A percentile compares a stretch with the other conserved stretches of the same genome.
Conservation (phyloP, 2,329 filamentous ascomycete genomes). For the Ceratocystiopsis minuta region DNA sequence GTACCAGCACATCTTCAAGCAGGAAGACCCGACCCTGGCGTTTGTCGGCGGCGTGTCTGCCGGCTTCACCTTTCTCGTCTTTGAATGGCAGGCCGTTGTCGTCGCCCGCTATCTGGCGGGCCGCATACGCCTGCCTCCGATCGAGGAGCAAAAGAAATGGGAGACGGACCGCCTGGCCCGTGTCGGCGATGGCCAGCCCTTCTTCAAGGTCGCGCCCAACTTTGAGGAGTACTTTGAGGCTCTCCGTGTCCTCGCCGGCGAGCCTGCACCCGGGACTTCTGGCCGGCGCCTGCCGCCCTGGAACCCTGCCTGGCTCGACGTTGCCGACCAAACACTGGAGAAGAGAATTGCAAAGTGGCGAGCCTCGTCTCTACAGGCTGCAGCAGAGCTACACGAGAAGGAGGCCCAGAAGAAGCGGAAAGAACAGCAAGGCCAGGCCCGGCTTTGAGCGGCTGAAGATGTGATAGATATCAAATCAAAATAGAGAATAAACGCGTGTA, state of each 20-base stretch:
- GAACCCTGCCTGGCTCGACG: no score
- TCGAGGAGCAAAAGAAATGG: neutral
- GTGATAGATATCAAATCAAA: no score
- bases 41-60: slow-evolving; percentile 22
- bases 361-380: no score
- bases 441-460: no score
- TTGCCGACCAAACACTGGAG: no score
- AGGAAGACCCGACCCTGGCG: no score
- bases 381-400: no score
- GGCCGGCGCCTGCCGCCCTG: neutral
- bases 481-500: no score
- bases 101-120: slow-evolving; percentile 39
- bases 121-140: slow-evolving; percentile 25
- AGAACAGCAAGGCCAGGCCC: no score
- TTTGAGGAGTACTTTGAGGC: slow-evolving; percentile 1
- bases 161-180: neutral
- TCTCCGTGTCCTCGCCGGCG: neutral
- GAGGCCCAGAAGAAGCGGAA: no score
- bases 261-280: neutral
- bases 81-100: slow-evolving; percentile 50
- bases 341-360: no score
- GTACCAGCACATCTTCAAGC: no score
- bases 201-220: neutral
- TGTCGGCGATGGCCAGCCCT: neutral
- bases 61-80: slow-evolving; percentile 47